phyloP scores from a whole-genome alignment of 129 eudicot genomes.

The Kitagawia praeruptora region DNA sequence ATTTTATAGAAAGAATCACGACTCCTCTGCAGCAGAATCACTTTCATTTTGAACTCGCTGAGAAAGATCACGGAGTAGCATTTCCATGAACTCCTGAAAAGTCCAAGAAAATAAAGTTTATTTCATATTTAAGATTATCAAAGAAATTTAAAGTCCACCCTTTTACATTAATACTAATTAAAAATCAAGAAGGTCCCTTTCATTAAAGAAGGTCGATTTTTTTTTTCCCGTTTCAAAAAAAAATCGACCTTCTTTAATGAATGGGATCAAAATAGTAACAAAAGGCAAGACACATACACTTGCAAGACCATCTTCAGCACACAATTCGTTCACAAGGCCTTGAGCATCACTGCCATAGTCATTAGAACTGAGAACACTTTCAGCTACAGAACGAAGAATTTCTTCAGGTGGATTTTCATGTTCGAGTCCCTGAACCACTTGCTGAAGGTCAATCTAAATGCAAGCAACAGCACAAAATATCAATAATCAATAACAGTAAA shows the following conservation, averaged over 20 bases:
- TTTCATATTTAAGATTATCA: not conserved
- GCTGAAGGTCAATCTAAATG: slow-evolving; percentile 35
- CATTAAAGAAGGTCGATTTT: too few relatives aligned
- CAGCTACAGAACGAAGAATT: slow-evolving; percentile 59
- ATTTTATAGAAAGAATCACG: slow-evolving; percentile 15
- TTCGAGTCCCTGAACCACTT: slow-evolving; percentile 56
- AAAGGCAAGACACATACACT: slow-evolving; percentile 34
- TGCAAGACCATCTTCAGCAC: slow-evolving; percentile 49
- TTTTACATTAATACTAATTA: not conserved
- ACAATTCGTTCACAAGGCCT: slow-evolving; percentile 38
- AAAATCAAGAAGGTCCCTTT: too few relatives aligned
- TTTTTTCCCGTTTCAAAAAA: too few relatives aligned
- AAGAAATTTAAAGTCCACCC: not conserved
- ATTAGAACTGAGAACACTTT: slow-evolving; percentile 34
- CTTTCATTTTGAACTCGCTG: slow-evolving; percentile 35
- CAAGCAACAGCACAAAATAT: slow-evolving; percentile 3
- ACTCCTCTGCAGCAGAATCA: slow-evolving; percentile 17
- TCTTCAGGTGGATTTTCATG: slow-evolving; percentile 43
- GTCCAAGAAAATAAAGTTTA: not conserved
- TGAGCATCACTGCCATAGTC: slow-evolving; percentile 28
- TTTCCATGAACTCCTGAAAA: slow-evolving; percentile 64
- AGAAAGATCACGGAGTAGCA: slow-evolving; percentile 50
- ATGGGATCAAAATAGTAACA: not conserved
- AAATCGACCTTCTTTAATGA: not conserved
- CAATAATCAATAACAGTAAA: not conserved